Base-by-base conservation (phyloP, 1,139 yeast species). In the Pichia sorboxylosa region DNA sequence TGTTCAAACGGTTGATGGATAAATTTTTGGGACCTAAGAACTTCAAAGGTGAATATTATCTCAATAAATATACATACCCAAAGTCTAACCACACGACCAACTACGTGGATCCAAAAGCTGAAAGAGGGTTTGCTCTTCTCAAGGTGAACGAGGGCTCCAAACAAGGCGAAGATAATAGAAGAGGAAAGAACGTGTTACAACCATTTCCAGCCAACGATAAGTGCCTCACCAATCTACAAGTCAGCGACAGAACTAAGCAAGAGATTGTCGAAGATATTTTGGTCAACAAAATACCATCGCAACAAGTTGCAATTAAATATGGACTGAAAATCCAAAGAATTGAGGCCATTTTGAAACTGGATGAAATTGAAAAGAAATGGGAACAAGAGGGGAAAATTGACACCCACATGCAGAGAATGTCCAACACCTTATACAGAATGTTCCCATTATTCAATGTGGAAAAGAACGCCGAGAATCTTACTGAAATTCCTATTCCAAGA, bases 401-500 rank as follows among this genome's bases (percentile, higher is more conserved):
- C 24, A 51, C 58, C 15, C 87, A 79, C 40, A 54, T 82, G 46
- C 52, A 57, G 35, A 64, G 55, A 40, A 75, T 76, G 67, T 60
- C 82, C 8, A 49, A 59, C 3, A 63, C 74, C 20, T 67, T 90
- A 76, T 73, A 74, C 53, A 69, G 70, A 39, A 77, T 85, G 83
- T 81, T 87, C 63, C 95, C 95, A 32, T 57, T 82, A 34, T 80
- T 74, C 55, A 58, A 62, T 35, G 55, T 64, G 24, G 46, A 46
- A 15, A 51, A 48, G 31, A 48, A 63, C 30, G 66, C 73, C 8
- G 92, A 81, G 51, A 80, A 80, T 50, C 62, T 80, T 53, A 27
- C 94, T n/a, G 97, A 90, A 64, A 83, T 87, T 63, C 95, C 96
- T 21, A 75, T 83, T 36, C 95, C 96, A 17, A 70, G 73, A 44